Conservation (phyloP, 306 rosid genomes). For the Glycine latifolia region DNA sequence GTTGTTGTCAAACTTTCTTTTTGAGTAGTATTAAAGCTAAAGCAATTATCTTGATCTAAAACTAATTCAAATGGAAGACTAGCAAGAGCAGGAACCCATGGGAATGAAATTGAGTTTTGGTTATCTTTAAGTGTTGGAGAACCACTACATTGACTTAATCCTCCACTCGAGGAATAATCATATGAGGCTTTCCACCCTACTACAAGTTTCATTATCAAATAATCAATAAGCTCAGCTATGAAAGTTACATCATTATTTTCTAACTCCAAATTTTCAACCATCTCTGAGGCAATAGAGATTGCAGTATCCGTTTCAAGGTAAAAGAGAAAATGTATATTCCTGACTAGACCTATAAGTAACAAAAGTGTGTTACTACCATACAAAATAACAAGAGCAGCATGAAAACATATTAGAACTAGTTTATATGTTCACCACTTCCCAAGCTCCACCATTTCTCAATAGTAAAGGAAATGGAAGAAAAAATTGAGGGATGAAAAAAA, state of each 20-base stretch:
- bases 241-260: slow-evolving; percentile 70
- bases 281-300: slow-evolving; percentile 71
- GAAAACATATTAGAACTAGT: not conserved
- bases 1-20: slow-evolving; percentile 31
- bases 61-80: slow-evolving; percentile 41
- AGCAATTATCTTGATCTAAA: slow-evolving; percentile 46
- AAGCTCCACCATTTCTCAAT: not conserved
- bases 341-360: slow-evolving; percentile 64
- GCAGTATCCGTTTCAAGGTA: slow-evolving; percentile 82
- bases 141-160: slow-evolving; percentile 34
- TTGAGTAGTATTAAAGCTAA: not conserved
- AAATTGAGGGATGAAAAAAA: not conserved
- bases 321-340: slow-evolving; percentile 72
- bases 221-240: slow-evolving; percentile 77
- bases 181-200: slow-evolving; percentile 71
- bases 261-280: slow-evolving; percentile 79
- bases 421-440: not conserved
- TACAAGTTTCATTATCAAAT: slow-evolving; percentile 66
- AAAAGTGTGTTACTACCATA: slow-evolving; percentile 21
- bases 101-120: slow-evolving; percentile 37
- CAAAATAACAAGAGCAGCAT: not conserved
- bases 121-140: slow-evolving; percentile 43
- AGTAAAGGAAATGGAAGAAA: not conserved
- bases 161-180: slow-evolving; percentile 54
- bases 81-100: slow-evolving; percentile 53